Base-by-base conservation (phyloP, 306 rosid genomes). In the Parietaria judaica region DNA sequence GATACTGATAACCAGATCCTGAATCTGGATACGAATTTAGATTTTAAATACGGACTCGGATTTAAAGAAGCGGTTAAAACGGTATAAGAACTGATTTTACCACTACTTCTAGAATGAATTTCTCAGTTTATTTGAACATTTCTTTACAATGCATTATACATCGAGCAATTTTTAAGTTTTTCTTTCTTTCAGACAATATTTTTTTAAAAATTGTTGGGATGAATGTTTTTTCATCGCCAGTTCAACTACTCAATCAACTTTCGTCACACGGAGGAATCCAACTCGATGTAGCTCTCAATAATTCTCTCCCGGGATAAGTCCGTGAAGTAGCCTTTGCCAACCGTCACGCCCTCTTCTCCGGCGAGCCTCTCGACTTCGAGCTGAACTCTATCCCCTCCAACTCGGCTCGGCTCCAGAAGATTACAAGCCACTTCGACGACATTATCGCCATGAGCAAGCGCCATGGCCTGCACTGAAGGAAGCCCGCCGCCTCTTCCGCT, bases 391-490 rank as follows among this genome's bases (percentile, higher is more conserved):
- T 81, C 72, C 6, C 83, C 83, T 56, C 83, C 79, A 17, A 82
- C 83, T 65, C 81, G 64, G 56, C 57, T 73, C 46, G 96, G 90
- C 66, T 91, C 84, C 73, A 78, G 50, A 79, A 81, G 60, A 66
- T 81, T 78, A 69, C 86, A 81, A 58, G 86, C 86, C 8, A 81
- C 83, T 63, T 81, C 83, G n/a, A 52, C 64, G 36, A 75, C 70
- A 53, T 59, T 67, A 9, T 68, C 76, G 56, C 73, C 81, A 49
- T 75, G 81, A 5, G 65, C 65, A n/a, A 78, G 78, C 12, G 98
- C 96, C 92, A 88, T 88, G 47, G 98, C 95, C 76, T 92, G 98
- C 45, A 85, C 94, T 5, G 86, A 78, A 47, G 86, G 70, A 63
- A 92, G 83, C 34, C 81, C 86, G 8, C 79, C 83, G 38, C 83